phyloP scores from a whole-genome alignment of 2,329 filamentous ascomycete species.

The Thielaviopsis populi region DNA sequence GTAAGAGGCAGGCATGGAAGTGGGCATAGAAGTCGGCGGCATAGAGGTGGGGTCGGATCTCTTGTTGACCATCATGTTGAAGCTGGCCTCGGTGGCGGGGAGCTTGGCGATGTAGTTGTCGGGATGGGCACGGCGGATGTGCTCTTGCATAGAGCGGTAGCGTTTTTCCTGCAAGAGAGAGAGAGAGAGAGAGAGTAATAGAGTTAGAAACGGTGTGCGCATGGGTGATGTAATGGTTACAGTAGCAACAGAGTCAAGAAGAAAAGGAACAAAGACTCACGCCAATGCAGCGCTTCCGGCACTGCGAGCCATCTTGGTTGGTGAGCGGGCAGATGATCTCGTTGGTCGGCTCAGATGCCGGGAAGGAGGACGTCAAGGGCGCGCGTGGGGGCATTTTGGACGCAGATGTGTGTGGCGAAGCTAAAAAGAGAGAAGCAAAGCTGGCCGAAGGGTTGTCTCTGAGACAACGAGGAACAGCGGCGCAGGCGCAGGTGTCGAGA shows the following conservation, averaged over 20 bases:
- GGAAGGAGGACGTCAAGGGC: conserved; percentile 78
- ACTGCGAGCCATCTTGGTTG: conserved; percentile 93
- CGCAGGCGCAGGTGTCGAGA: not conserved
- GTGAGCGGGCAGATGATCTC: conserved; percentile 92
- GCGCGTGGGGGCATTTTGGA: conserved; percentile 71
- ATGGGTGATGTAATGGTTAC: too few species aligned
- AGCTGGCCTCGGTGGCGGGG: conserved; percentile 94
- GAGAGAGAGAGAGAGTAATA: conserved; percentile 4
- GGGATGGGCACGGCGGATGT: conserved; percentile 91
- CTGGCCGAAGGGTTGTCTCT: not conserved
- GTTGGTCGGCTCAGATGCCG: conserved; percentile 80
- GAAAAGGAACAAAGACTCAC: conserved; percentile 46
- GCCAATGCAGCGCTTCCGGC: conserved; percentile 92
- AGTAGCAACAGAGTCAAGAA: too few species aligned
- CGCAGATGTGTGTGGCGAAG: not conserved
- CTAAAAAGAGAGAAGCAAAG: not conserved
- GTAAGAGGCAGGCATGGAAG: conserved; percentile 18
- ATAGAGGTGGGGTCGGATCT: conserved; percentile 23
- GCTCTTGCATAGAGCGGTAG: conserved; percentile 98
- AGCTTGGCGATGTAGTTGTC: conserved; percentile 97
- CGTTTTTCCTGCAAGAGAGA: conserved; percentile 58
- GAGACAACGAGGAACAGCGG: not conserved
- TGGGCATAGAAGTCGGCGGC: conserved; percentile 27
- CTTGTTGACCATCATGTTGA: conserved; percentile 86
- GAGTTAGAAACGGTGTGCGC: not conserved